These are phyloP conservation scores for Cytospora leucostoma DNA, from an alignment of 2,329 filamentous ascomycete genomes.

Conservation along the genomic window DNA sequence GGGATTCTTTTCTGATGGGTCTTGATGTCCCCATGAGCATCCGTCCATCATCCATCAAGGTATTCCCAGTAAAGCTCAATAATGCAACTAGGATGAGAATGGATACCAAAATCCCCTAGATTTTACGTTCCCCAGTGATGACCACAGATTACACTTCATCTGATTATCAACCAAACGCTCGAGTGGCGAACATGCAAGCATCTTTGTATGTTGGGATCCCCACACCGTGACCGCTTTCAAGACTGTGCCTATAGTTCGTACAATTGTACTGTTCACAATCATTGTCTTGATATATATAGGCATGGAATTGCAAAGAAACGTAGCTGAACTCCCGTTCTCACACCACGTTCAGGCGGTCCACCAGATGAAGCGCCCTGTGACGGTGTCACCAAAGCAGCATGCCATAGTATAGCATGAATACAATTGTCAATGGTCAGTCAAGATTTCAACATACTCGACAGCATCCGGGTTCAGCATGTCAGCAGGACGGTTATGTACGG, in stretches of 20 bases:
- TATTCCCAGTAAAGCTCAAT: background rate
- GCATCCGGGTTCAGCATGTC: too few relatives aligned
- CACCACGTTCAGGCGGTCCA: too few relatives aligned
- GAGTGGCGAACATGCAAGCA: background rate
- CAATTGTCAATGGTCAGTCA: too few relatives aligned
- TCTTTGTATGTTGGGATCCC: background rate
- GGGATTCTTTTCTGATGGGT: background rate
- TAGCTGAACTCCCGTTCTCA: too few relatives aligned
- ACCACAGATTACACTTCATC: background rate
- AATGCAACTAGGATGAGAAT: constrained; percentile 5
- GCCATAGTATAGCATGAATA: too few relatives aligned
- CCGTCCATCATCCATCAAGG: background rate
- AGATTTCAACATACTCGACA: too few relatives aligned
- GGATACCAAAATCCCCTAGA: background rate
- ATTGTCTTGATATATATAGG: background rate
- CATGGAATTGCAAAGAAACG: background rate
- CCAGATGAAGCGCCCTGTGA: too few relatives aligned
- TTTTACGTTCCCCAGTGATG: background rate
- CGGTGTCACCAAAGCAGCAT: too few relatives aligned
- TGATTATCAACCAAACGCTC: background rate
- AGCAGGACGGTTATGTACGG: too few relatives aligned
- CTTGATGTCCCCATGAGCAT: background rate
- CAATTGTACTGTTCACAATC: background rate
- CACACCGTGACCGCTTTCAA: background rate
- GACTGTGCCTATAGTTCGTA: background rate